Percentiles rank a stretch among this genome's conserved stretches.
These are phyloP conservation scores for Cyclotella choctawhatcheeana DNA, from an alignment of 108 stramenopile species.

Conservation along the genomic window DNA sequence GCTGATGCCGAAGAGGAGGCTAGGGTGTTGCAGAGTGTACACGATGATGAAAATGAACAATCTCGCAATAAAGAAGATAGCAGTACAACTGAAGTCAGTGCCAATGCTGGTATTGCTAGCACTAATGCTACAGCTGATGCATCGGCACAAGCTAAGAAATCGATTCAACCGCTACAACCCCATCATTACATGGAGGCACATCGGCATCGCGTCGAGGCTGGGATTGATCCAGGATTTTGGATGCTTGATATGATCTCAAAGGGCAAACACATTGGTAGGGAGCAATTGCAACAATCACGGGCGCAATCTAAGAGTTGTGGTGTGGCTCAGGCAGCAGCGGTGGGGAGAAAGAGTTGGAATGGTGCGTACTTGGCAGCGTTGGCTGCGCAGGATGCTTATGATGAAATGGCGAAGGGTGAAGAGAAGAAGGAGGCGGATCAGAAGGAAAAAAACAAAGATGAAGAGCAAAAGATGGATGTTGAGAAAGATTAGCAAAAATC, in stretches of 20 bases:
- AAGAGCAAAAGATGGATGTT: too few species aligned
- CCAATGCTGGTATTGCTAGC: too few species aligned
- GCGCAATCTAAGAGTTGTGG: slow-evolving; percentile 44
- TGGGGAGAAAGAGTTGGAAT: slow-evolving; percentile 33
- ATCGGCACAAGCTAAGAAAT: slow-evolving; percentile 11
- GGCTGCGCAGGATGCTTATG: slow-evolving; percentile 59
- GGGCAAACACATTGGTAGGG: neutral
- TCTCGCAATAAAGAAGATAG: slow-evolving; percentile 1
- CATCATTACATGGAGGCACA: slow-evolving; percentile 64
- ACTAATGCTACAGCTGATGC: too few species aligned
- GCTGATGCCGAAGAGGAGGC: slow-evolving; percentile 43
- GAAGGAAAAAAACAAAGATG: neutral
- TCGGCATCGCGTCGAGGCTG: slow-evolving; percentile 57
- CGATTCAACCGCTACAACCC: slow-evolving; percentile 47
- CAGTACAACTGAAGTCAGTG: too few species aligned
- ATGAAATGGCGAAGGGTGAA: slow-evolving; percentile 20
- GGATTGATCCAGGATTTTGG: slow-evolving; percentile 85
- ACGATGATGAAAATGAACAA: neutral
- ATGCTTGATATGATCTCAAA: slow-evolving; percentile 42
- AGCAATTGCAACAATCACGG: too few species aligned
- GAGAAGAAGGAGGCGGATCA: neutral
- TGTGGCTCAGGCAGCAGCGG: slow-evolving; percentile 42
- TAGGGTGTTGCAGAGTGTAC: neutral
- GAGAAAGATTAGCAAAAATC: too few species aligned
- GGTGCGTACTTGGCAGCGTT: slow-evolving; percentile 50